Conservation (phyloP, 805 yeast species). For the Wickerhamiella sorbophila region DNA sequence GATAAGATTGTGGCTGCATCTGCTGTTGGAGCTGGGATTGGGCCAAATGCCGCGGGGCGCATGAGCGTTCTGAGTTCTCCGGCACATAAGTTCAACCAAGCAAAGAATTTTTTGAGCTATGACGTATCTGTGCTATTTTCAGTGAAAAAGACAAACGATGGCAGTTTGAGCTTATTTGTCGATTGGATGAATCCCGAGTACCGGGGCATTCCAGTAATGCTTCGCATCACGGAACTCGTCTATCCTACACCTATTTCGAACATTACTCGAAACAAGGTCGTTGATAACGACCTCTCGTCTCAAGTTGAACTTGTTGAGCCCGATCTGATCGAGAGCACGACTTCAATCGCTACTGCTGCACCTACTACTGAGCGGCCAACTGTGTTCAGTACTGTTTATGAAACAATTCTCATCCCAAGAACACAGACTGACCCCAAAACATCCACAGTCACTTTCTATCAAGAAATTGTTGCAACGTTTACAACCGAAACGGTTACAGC, state of each 20-base stretch:
- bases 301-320: too few relatives aligned
- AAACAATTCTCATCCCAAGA: too few relatives aligned
- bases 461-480: neutral
- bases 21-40: constrained; percentile 13
- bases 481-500: neutral
- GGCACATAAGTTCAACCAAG: constrained; percentile 5
- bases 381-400: too few relatives aligned
- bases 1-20: constrained; percentile 10
- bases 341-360: too few relatives aligned
- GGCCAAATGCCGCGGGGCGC: constrained; percentile 6
- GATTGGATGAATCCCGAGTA: neutral
- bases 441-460: neutral
- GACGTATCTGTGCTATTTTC: constrained; percentile 8
- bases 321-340: too few relatives aligned
- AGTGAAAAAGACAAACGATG: constrained; percentile 2
- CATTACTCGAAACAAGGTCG: too few relatives aligned
- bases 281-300: too few relatives aligned
- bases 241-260: too few relatives aligned
- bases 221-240: neutral
- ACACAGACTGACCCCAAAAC: too few relatives aligned
- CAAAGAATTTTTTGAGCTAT: constrained; percentile 13
- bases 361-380: too few relatives aligned
- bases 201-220: neutral
- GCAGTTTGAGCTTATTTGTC: neutral
- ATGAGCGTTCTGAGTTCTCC: constrained; percentile 9